Evolutionary conservation across 140 eudicot genomes (phyloP), one percentile per base, ranked within the genome.

Genomic region (Anethum foeniculum): DNA sequence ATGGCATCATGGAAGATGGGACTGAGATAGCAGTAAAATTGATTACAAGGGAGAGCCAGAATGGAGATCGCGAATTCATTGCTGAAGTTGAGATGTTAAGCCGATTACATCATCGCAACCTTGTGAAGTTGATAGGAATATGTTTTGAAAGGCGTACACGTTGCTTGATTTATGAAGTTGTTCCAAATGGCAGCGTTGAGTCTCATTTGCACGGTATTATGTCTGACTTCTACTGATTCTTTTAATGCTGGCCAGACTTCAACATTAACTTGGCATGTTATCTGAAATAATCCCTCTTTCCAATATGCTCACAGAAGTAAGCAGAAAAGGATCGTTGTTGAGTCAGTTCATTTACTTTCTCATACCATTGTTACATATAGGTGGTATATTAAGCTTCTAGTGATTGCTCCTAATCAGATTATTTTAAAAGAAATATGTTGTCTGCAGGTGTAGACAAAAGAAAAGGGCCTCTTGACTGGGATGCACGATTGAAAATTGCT

Each of bases 31-130:
- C 99, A 10, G 97, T 92, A 18, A 95, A 95, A 80, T 87, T 92
- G 82, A 96, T 95, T 46, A 95, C 89, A 49, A 88, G 93, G 86
- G 97, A 88, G 64, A 94, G 85, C 75, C 95, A 94, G 62, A 90
- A 94, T 75, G 97, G 98, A 23, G 97, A 90, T 68, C 97, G 92
- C 71, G 99, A 90, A 82, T 95, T 92, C 83, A 89, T 90, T 77
- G 96, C 97, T 25, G 99, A 95, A 84, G 92, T 95, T 19, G 99
- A 95, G 89, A 92, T 92, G 97, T 80, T 95, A 46, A 95, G 97
- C 86, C 93, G 99, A 43, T 87, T 95, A 84, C 97, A 92, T 82
- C 99, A 95, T 81, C 97, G 97, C 10, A 95, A 95, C 88, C 91
- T 95, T 38, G 97, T 95, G 84, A 95, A 90, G 82, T 86, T 95